Conservation (phyloP, 768 basidiomycete species). For the Leccinum aurantiacum region DNA sequence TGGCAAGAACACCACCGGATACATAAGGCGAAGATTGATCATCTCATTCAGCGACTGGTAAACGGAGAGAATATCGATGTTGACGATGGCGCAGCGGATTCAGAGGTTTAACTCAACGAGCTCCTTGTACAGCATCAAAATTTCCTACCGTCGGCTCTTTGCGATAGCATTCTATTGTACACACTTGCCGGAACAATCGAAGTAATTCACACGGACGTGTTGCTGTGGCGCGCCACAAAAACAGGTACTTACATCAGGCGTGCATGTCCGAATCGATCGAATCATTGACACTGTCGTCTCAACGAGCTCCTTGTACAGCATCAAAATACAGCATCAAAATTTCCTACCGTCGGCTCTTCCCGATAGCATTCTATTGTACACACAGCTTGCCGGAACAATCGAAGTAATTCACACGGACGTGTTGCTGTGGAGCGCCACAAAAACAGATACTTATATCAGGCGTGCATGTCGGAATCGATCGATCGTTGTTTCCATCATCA, state of each 20-base stretch:
- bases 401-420: constrained; percentile 1
- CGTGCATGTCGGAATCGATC: neutral
- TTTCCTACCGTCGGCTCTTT: neutral
- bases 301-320: neutral
- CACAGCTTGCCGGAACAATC: neutral
- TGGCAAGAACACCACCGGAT: constrained; percentile 93
- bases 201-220: neutral
- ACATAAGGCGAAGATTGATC: constrained; percentile 84
- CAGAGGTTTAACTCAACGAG: constrained; percentile 23
- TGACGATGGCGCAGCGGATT: constrained; percentile 28
- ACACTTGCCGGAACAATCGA: constrained; percentile 4
- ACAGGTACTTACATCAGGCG: neutral
- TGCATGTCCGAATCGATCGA: neutral
- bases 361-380: constrained; percentile 16
- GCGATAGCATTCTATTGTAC: constrained; percentile 17
- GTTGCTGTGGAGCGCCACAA: neutral
- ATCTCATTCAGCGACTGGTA: constrained; percentile 61
- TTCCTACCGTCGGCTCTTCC: neutral
- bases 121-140: constrained; percentile 9
- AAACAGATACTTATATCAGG: neutral
- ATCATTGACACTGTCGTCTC: neutral
- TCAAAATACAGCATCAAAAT: constrained; percentile 5
- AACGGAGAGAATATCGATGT: constrained; percentile 55
- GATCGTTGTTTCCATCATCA: neutral
- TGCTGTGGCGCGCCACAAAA: neutral